Base-by-base conservation (phyloP, 139 green algal genomes). In the Chlorella sp. region DNA sequence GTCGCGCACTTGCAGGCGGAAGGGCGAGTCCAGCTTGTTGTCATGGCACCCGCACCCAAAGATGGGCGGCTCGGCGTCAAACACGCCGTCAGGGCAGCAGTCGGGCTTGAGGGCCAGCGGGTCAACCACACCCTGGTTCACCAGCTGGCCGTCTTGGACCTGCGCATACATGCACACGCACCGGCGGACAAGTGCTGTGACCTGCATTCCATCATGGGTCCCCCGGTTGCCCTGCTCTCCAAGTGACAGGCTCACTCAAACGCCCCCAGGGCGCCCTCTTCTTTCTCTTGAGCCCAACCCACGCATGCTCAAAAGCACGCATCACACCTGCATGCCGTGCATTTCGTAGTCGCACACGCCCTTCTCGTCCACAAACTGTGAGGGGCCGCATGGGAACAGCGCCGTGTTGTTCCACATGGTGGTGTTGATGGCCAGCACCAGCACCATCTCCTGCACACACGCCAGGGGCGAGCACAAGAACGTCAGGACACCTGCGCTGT, bases 61-160 rank as follows among this genome's bases (percentile, higher is more conserved):
- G 4, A 33, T 34, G 2, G 78, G 74, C 29, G 71, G 67, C 27
- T 65, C 1, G 5, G 69, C 50, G 27, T 71, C 29, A 35, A 67
- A 84, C 22, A 84, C 78, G 5, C 78, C 78, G 34, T 77, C 42
- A 2, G 78, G 78, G 66, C 78, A 84, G 74, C 78, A 84, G 4
- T 62, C 35, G 2, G 78, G 74, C 1, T 77, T 31, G 34, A 42
- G 68, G 3, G n/a, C 14, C 29, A 23, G 27, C 6, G 24, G 27
- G 6, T 49, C 64, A 30, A 4, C 31, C 20, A 51, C 20, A 0
- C 62, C 49, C 10, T 22, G 3, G 3, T 71, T 10, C 35, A 77
- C 5, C 17, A 72, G 31, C 10, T 35, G 20, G 22, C 72, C 72
- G 49, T 77, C 62, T 24, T 35, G 72, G 31, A 77, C 65, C 64